Evolutionary conservation across 805 yeast genomes (phyloP).

Genomic region (Pichia insulana): DNA sequence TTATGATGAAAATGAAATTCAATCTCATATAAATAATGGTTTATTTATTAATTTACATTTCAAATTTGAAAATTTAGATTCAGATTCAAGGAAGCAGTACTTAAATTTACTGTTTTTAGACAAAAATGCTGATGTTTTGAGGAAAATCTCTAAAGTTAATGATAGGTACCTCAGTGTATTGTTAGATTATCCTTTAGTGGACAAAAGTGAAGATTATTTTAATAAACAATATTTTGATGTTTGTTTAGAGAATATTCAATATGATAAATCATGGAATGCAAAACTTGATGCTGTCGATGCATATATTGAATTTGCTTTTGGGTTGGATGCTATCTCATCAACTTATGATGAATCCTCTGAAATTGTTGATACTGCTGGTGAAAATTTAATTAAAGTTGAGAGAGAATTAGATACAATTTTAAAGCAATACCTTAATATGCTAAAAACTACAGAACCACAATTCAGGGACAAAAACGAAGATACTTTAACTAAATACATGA

Average conservation of each 20-base stretch:
- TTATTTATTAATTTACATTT: slow-evolving; percentile 19
- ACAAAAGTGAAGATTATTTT: slow-evolving; percentile 11
- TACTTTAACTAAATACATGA: slow-evolving; percentile 15
- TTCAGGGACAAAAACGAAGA: slow-evolving; percentile 24
- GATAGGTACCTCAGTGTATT: slow-evolving; percentile 15
- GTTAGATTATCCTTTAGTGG: slow-evolving; percentile 17
- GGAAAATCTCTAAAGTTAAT: slow-evolving; percentile 19
- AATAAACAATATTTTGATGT: slow-evolving; percentile 20
- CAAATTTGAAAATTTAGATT: slow-evolving; percentile 10
- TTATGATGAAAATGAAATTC: slow-evolving; percentile 3
- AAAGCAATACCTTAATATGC: neutral
- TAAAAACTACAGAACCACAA: slow-evolving; percentile 14
- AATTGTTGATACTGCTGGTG: neutral
- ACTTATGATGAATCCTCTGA: slow-evolving; percentile 17
- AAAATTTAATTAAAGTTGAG: slow-evolving; percentile 14
- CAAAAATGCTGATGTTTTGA: slow-evolving; percentile 19
- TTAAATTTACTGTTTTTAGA: slow-evolving; percentile 24
- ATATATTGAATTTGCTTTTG: slow-evolving; percentile 18
- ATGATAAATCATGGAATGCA: slow-evolving; percentile 25
- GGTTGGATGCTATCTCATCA: slow-evolving; percentile 19
- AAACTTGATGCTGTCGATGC: slow-evolving; percentile 14
- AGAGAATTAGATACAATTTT: slow-evolving; percentile 15
- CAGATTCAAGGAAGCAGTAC: slow-evolving; percentile 16
- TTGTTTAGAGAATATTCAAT: slow-evolving; percentile 25
- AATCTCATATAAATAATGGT: neutral